Percentiles rank a stretch among this genome's conserved stretches.
These are phyloP conservation scores for Cryptococcus sp. DNA, from an alignment of 1,284 basidiomycete genomes.

Conservation along the genomic window DNA sequence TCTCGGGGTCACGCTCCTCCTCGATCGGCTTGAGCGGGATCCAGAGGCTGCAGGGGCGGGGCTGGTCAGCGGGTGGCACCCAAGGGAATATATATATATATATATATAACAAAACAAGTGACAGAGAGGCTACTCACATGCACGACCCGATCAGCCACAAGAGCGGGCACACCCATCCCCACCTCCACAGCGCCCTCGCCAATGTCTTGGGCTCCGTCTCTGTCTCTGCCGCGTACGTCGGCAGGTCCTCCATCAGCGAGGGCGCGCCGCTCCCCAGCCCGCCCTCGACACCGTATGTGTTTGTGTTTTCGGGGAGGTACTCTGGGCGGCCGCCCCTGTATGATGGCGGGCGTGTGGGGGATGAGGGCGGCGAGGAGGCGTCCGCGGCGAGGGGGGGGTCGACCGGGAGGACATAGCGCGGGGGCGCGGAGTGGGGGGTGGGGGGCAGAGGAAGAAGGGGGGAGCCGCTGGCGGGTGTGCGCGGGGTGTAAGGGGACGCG, in stretches of 20 bases:
- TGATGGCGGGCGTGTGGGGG: neutral
- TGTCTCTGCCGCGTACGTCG: constrained; percentile 29
- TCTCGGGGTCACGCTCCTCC: constrained; percentile 35
- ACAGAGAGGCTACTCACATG: constrained; percentile 29
- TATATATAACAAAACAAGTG: neutral
- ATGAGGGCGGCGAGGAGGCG: neutral
- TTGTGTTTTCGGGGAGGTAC: too few species aligned
- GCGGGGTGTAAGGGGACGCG: neutral
- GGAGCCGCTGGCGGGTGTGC: neutral
- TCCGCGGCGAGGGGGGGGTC: constrained; percentile 12
- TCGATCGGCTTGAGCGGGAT: constrained; percentile 30
- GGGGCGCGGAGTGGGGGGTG: constrained; percentile 10
- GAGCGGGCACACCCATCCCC: constrained; percentile 41
- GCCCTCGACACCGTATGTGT: neutral
- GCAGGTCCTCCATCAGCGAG: constrained; percentile 25
- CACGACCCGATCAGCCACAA: constrained; percentile 43
- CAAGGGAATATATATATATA: neutral
- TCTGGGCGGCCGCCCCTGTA: neutral
- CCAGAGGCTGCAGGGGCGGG: constrained; percentile 22
- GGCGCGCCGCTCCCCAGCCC: neutral
- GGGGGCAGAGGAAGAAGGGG: neutral
- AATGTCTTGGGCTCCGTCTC: constrained; percentile 42
- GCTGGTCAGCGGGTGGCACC: neutral
- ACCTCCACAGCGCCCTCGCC: constrained; percentile 37
- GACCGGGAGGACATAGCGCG: constrained; percentile 25